Percentiles rank a stretch among this genome's conserved stretches.
Conservation (phyloP, 2,329 filamentous ascomycete species). For the Aureobasidium sp. region DNA sequence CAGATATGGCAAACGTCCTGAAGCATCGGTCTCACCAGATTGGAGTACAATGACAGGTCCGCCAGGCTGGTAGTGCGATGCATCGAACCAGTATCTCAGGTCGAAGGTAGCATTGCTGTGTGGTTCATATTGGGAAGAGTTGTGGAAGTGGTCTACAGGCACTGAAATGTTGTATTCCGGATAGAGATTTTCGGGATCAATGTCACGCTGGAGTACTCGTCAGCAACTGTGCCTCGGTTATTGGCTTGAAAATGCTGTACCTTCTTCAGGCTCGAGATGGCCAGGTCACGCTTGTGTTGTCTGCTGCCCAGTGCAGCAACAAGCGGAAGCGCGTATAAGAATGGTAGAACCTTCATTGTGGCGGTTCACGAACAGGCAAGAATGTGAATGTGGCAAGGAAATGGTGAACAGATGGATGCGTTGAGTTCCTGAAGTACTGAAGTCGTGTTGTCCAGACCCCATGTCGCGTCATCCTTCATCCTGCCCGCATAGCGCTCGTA, state of each 20-base stretch:
- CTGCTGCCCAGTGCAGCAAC: not conserved
- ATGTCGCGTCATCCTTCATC: not conserved
- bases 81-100: conserved; percentile 78
- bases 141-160: conserved; percentile 74
- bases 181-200: conserved; percentile 32
- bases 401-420: not conserved
- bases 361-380: not conserved
- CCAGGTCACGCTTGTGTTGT: not conserved
- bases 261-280: not conserved
- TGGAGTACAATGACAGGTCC: conserved; percentile 74
- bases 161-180: conserved; percentile 45
- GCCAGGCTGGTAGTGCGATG: conserved; percentile 62
- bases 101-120: conserved; percentile 60
- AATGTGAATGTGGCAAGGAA: not conserved
- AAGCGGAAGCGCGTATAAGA: conserved; percentile 3
- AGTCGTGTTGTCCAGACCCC: not conserved
- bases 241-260: not conserved
- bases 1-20: conserved; percentile 57
- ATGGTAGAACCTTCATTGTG: conserved; percentile 5
- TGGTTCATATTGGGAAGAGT: conserved; percentile 67
- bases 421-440: not conserved
- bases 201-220: conserved; percentile 14
- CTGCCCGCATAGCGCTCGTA: not conserved
- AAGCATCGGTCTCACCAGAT: conserved; percentile 59
- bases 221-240: not conserved